Evolutionary conservation across 2,329 filamentous ascomycete genomes (phyloP), one percentile per base, ranked within the genome.

Genomic region (Geosmithia flava): DNA sequence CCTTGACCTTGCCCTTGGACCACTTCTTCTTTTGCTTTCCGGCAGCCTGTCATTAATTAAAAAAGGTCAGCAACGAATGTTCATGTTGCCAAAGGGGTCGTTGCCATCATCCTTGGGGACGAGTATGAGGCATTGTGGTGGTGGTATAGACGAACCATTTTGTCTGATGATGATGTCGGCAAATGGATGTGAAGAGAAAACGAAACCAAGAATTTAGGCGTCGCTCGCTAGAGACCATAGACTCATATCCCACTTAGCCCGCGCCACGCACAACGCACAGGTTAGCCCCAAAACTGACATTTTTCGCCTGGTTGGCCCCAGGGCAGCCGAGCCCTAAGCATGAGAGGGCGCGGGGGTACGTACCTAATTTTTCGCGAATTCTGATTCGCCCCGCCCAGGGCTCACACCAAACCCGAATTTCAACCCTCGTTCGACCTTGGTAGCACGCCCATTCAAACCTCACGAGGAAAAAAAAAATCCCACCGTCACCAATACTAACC

Each of bases 1-100:
- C 93, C 93, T 98, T 98, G 80, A 98, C 93, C 89, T 71, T 78
- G 60, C 66, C 63, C 64, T 70, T 70, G 53, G 68, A 70, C 68
- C 68, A 71, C 68, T 72, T 70, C 67, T 71, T 71, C 68, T 71
- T 72, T 64, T 71, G 68, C 65, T 71, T 71, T 66, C 68, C 67
- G 58, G 67, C 65, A 61, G 66, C 66, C 68, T 68, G 53, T 49
- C 37, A 49, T 51, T 44, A 49, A 48, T 48, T 53, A 23, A 23
- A 11, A 20, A 44, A 44, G 42, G 42, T 44, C 42, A 44, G 42
- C 42, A 20, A 44, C 23, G 23, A 27, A 27, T 27, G 23, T 27
- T 54, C 50, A 48, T 47, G 33, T 37, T 37, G 33, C 15, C 33
- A 11, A 13, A 13, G 33, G 33, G 13, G 4, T 27, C 23, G 23